Conservation (phyloP, 805 yeast species). For the Suhomyces pyralidae region DNA sequence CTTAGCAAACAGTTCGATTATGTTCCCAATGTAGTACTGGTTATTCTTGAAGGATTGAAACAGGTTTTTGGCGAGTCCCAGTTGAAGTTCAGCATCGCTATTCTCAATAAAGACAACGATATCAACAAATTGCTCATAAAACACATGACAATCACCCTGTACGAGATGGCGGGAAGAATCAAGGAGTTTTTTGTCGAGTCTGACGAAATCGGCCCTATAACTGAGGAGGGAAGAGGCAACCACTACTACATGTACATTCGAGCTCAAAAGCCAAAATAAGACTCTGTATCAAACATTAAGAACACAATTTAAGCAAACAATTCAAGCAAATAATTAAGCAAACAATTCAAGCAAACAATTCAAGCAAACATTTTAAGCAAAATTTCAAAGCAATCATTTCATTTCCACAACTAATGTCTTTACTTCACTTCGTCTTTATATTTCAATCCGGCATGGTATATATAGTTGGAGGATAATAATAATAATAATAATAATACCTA, state of each 20-base stretch:
- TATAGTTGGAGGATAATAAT: neutral
- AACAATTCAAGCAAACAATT: no score
- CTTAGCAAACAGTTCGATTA: constrained; percentile 14
- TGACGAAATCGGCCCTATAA: constrained; percentile 7
- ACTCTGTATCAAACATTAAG: no score
- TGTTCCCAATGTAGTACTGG: constrained; percentile 25
- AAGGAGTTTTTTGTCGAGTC: constrained; percentile 23
- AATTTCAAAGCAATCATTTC: no score
- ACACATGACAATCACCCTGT: constrained; percentile 26
- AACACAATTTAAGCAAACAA: no score
- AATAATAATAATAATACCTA: no score
- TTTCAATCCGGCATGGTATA: neutral
- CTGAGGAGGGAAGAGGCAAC: constrained; percentile 8
- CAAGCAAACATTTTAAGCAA: no score
- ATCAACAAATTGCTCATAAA: constrained; percentile 28
- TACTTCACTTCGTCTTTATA: neutral
- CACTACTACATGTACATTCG: constrained; percentile 25
- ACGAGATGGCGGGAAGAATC: constrained; percentile 32
- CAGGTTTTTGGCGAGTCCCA: constrained; percentile 31
- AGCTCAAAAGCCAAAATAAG: no score
- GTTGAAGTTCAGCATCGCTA: constrained; percentile 28
- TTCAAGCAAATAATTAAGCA: no score
- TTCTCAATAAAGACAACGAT: constrained; percentile 29
- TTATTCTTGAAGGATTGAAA: constrained; percentile 19
- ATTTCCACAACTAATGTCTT: neutral